Conservation (phyloP, 257 asterid genomes). For the Solanum paucissectum region DNA sequence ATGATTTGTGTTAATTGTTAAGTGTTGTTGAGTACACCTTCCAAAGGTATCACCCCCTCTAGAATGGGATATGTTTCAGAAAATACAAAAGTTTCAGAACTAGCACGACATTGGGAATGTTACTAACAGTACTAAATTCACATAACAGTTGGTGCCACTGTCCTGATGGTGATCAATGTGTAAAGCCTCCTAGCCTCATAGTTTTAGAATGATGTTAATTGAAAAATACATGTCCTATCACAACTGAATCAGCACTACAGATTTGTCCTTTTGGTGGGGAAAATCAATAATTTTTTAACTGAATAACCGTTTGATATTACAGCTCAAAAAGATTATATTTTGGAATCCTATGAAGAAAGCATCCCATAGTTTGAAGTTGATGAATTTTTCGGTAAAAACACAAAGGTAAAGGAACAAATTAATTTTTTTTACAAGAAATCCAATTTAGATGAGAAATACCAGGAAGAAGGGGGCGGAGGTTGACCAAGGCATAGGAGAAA, state of each 20-base stretch:
- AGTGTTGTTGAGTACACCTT: not conserved
- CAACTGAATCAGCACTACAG: not conserved
- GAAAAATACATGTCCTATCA: not conserved
- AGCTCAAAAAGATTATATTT: not conserved
- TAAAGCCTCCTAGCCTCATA: not conserved
- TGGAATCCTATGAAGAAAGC: too few species aligned
- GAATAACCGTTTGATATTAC: not conserved
- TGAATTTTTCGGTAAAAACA: not conserved
- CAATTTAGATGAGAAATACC: conserved; percentile 27
- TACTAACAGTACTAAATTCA: not conserved
- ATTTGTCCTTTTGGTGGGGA: not conserved
- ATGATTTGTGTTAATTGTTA: not conserved
- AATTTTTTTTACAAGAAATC: not conserved
- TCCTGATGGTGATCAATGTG: not conserved
- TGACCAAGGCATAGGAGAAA: conserved; percentile 33
- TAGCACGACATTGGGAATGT: not conserved
- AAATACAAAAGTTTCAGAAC: not conserved
- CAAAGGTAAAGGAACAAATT: not conserved
- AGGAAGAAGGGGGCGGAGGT: conserved; percentile 73
- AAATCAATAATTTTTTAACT: not conserved
- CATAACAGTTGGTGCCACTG: not conserved
- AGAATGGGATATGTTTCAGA: not conserved
- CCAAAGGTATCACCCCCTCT: not conserved
- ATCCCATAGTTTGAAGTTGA: too few species aligned
- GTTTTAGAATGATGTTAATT: not conserved